Evolutionary conservation across 2,329 filamentous ascomycete genomes (phyloP).

Genomic region (Aaosphaeria arxii): DNA sequence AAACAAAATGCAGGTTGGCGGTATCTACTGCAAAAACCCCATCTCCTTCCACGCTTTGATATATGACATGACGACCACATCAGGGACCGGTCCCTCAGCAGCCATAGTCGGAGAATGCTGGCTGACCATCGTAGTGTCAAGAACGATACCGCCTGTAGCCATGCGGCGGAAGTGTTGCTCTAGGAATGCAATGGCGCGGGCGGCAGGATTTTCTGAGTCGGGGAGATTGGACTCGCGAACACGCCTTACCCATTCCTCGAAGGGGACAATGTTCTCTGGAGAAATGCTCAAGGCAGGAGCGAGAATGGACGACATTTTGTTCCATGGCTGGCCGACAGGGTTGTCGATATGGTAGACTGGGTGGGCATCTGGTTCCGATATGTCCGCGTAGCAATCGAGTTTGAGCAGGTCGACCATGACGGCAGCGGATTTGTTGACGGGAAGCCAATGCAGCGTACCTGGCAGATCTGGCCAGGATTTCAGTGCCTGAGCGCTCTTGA

Average conservation of each 20-base stretch:
- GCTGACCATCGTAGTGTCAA: conserved; percentile 32
- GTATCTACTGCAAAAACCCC: conserved; percentile 14
- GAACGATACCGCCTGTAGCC: conserved; percentile 42
- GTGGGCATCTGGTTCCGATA: conserved; percentile 11
- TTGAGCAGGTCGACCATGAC: conserved; percentile 31
- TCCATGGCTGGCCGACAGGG: conserved; percentile 40
- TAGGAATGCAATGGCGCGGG: conserved; percentile 26
- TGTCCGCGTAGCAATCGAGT: conserved; percentile 1
- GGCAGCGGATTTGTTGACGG: conserved; percentile 42
- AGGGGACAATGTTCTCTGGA: conserved; percentile 29
- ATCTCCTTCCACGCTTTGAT: conserved; percentile 12
- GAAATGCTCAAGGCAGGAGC: conserved; percentile 23
- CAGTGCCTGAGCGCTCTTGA: conserved; percentile 50
- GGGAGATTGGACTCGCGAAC: conserved; percentile 22
- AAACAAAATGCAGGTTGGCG: neutral
- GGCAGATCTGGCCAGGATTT: conserved; percentile 40
- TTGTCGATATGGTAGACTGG: conserved; percentile 46
- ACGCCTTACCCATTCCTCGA: conserved; percentile 38
- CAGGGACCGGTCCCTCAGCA: conserved; percentile 29
- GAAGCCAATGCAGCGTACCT: conserved; percentile 44
- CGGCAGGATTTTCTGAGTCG: conserved; percentile 26
- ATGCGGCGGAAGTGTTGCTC: conserved; percentile 38
- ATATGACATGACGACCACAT: conserved; percentile 31
- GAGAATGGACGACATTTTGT: conserved; percentile 31
- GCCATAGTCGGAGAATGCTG: conserved; percentile 40